phyloP scores from a whole-genome alignment of 176 grass and related monocot genomes.

The Rhynchospora tenuis region DNA sequence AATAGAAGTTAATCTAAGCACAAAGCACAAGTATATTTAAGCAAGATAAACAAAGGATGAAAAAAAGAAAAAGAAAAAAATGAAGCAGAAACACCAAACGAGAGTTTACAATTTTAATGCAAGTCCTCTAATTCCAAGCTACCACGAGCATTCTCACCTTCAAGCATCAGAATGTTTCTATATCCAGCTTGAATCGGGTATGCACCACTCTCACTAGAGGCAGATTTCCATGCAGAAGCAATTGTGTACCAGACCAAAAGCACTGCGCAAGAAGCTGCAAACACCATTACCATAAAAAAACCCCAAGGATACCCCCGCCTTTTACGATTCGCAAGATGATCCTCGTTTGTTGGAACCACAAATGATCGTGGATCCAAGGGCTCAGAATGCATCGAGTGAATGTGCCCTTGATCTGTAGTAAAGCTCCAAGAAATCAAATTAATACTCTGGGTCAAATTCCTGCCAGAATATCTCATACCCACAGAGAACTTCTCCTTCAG shows the following conservation, averaged over 20 bases:
- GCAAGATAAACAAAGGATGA: background rate
- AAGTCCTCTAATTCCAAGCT: conserved; percentile 25
- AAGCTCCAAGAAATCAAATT: conserved; percentile 18
- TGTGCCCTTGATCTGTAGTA: background rate
- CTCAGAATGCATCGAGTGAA: conserved; percentile 13
- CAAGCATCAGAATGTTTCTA: conserved; percentile 18
- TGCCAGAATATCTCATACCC: conserved; percentile 23
- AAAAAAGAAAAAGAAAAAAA: background rate
- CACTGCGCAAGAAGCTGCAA: background rate
- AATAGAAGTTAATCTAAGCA: background rate
- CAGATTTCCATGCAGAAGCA: conserved; percentile 9
- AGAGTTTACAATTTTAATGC: background rate
- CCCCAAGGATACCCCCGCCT: background rate
- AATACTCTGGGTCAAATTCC: background rate
- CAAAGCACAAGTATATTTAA: conserved; percentile 1
- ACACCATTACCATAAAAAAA: background rate
- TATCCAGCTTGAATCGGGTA: conserved; percentile 5
- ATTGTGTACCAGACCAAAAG: conserved; percentile 17
- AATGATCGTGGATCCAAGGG: conserved; percentile 26
- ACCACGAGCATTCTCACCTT: conserved; percentile 8
- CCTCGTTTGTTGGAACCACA: background rate
- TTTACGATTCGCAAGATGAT: conserved; percentile 4
- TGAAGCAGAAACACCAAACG: background rate
- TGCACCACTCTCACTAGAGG: background rate
- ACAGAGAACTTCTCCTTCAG: conserved; percentile 1